Base-by-base conservation (phyloP, 2,329 filamentous ascomycete genomes). In the Penicillium sp. region DNA sequence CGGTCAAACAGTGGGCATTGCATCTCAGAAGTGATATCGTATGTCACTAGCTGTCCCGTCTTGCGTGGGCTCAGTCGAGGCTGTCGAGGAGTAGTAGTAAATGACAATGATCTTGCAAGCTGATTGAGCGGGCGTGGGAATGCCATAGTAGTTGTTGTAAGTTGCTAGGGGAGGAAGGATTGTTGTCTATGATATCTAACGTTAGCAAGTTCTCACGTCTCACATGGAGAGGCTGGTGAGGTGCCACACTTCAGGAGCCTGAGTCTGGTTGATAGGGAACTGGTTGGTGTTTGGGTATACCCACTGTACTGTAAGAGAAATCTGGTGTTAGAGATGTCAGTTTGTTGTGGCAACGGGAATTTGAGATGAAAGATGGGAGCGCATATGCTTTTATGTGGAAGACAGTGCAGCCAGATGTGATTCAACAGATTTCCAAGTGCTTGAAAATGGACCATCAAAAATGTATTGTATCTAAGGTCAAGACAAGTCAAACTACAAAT, bases 21-120 rank as follows among this genome's bases (percentile, higher is more conserved):
- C 42, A 45, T 45, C 28, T 45, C 42, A 12, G 42, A 45, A 33
- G 42, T 45, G 28, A 45, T 33, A 5, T 45, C 8, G 28, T 45
- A 33, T 33, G 28, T 33, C 28, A 45, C 28, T 28, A 31, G 16
- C 17, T 11, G 28, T 19, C 28, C 17, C 4, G 2, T 45, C 12
- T 31, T 33, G 28, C n/a, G 3, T 4, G 4, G 17, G 7, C 8
- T 7, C 8, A 33, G 26, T 22, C 4, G 17, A 17, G 8, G 12
- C 17, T 22, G 7, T 5, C 3, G 42, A 5, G 17, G 12, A 16
- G 17, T 11, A 22, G 12, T n/a, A 22, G 12, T 2, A 16, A 45
- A 22, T 22, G 12, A 19, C 17, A 8, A 33, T 1, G 17, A 12
- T 16, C 17, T 22, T 22, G 42, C 17, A 17, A 22, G 12, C 42